Percentiles rank a stretch among this genome's conserved stretches.
These are phyloP conservation scores for Penicillium olsonii DNA, from an alignment of 2,329 filamentous ascomycete genomes.

Conservation along the genomic window DNA sequence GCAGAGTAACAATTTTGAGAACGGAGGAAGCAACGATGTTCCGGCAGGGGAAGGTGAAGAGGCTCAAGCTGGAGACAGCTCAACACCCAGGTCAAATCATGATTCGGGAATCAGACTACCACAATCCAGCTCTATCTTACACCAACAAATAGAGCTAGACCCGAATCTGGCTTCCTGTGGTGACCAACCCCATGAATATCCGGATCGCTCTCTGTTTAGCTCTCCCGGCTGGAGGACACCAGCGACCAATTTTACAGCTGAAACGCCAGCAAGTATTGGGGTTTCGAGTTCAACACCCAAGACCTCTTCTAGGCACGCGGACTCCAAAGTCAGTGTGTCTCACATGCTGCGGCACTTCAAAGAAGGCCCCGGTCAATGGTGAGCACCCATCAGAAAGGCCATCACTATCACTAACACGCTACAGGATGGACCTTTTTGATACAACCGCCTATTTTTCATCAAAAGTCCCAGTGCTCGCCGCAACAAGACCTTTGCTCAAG, in stretches of 20 bases:
- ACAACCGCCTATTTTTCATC: slow-evolving; percentile 30
- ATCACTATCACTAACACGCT: not conserved
- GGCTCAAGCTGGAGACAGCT: not conserved
- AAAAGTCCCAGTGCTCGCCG: slow-evolving; percentile 28
- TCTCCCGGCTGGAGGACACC: not conserved
- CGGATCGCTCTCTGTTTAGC: not conserved
- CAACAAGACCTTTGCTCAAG: slow-evolving; percentile 25
- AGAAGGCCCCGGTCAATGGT: slow-evolving; percentile 12
- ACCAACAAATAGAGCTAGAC: not conserved
- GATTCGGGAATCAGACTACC: not conserved
- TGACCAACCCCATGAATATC: not conserved
- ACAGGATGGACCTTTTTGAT: slow-evolving; percentile 32
- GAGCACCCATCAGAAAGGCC: not conserved
- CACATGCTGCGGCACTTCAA: slow-evolving; percentile 11
- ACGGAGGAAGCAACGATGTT: not conserved
- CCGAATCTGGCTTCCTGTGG: no score
- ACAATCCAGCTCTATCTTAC: not conserved
- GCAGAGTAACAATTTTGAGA: not conserved
- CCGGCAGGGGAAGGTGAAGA: not conserved
- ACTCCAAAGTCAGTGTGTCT: slow-evolving; percentile 6
- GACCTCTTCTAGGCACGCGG: not conserved
- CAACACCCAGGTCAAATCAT: not conserved
- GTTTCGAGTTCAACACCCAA: not conserved
- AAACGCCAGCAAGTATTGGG: not conserved
- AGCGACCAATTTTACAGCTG: not conserved